Base-by-base conservation (phyloP, 306 rosid genomes). In the Vigna hirtella region DNA sequence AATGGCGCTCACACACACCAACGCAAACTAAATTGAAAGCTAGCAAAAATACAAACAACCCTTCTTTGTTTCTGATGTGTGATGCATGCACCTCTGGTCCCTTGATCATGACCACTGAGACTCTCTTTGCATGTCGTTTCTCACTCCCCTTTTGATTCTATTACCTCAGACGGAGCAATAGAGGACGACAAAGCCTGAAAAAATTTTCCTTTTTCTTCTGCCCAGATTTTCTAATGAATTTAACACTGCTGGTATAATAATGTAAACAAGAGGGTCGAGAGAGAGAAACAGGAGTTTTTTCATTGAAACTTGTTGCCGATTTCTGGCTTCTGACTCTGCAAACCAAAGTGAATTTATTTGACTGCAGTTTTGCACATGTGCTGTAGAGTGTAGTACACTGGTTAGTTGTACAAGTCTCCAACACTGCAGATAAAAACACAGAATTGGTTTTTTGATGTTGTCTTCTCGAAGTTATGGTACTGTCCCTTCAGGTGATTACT, bases 11-110 rank as follows among this genome's bases (percentile, higher is more conserved):
- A 28, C 4, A 52, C 72, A 16, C 28, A 40, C 10, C 73, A 55
- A 49, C 8, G 10, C 4, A 28, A 49, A 22, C 28, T 16, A 26
- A 28, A 26, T 24, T 16, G 72, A 49, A 69, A 59, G 61, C 62
- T 26, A 87, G 78, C 78, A 81, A 83, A 85, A 82, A 59, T 79
- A 76, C 86, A 77, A 81, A 70, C 43, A 10, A 18, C 6, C 57
- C 72, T 83, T 63, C 77, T 83, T 73, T 70, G 69, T 82, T 74
- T 51, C 63, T 73, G 73, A 51, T 69, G 74, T 77, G 75, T 70
- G 83, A 63, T 74, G 55, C 85, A 81, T 81, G 89, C 86, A 72
- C 82, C 79, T 80, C 79, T 80, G 81, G 88, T 88, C 89, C 83
- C 77, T 75, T 83, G 82, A 82, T 80, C 87, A 80, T 50, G 86